These are phyloP conservation scores for Avicennia marina DNA, from an alignment of 257 asterid genomes.

Conservation along the genomic window DNA sequence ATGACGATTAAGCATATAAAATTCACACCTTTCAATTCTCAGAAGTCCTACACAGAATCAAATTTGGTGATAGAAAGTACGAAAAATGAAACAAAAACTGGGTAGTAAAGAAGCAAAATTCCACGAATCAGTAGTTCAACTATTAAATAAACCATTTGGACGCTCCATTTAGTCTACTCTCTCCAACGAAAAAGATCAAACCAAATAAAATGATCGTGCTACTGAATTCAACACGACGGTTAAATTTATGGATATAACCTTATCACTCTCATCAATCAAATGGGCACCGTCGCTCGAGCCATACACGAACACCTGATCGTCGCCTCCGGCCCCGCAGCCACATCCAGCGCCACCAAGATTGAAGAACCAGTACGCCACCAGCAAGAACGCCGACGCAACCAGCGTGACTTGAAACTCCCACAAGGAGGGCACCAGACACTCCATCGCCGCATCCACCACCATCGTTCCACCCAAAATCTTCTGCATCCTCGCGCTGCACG, in stretches of 20 bases:
- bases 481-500: background rate
- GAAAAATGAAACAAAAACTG: no score
- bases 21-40: no score
- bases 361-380: constrained; percentile 53
- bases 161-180: no score
- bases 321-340: constrained; percentile 19
- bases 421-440: constrained; percentile 70
- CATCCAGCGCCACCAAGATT: constrained; percentile 23
- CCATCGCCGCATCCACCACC: constrained; percentile 31
- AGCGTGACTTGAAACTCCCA: constrained; percentile 81
- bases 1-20: no score
- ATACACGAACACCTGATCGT: constrained; percentile 29
- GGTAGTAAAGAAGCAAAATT: background rate
- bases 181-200: no score
- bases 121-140: background rate
- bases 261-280: background rate
- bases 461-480: background rate
- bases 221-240: background rate
- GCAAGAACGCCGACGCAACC: constrained; percentile 60
- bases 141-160: no score
- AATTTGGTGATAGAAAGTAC: no score
- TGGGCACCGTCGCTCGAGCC: constrained; percentile 4
- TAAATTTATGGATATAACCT: background rate
- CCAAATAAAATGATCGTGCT: background rate
- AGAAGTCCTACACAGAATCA: no score